A percentile compares a stretch with the other conserved stretches of the same genome.
These are phyloP conservation scores for Tuber melanosporum DNA, from an alignment of 495 filamentous ascomycete species.

Conservation along the genomic window DNA sequence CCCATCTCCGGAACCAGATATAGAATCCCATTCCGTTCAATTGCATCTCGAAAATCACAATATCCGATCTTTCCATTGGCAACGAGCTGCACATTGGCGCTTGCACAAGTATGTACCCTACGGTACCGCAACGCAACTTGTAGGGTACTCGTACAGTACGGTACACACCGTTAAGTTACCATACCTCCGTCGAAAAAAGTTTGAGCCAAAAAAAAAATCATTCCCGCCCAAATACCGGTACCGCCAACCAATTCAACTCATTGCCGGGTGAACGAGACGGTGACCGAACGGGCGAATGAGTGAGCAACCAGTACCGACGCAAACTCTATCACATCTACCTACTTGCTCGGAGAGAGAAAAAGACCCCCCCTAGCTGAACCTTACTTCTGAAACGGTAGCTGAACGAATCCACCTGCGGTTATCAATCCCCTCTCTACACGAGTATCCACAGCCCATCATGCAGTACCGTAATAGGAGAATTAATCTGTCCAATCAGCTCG, in stretches of 20 bases:
- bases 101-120: background rate
- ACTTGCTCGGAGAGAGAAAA: background rate
- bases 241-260: background rate
- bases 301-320: background rate
- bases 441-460: too few relatives aligned
- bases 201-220: background rate
- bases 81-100: background rate
- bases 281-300: background rate
- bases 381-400: constrained; percentile 30
- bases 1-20: background rate
- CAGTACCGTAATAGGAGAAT: background rate
- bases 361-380: constrained; percentile 20
- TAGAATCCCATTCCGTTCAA: background rate
- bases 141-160: too few relatives aligned
- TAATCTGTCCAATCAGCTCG: background rate
- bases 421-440: too few relatives aligned
- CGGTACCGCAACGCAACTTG: background rate
- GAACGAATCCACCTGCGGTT: background rate
- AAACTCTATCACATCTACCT: background rate
- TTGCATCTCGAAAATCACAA: background rate
- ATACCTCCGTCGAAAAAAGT: background rate
- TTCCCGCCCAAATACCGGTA: background rate
- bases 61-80: constrained; percentile 6
- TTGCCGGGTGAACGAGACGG: background rate
- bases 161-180: background rate